These are phyloP conservation scores for Furcasterigmium furcatum DNA, from an alignment of 2,329 filamentous ascomycete genomes.

Conservation along the genomic window DNA sequence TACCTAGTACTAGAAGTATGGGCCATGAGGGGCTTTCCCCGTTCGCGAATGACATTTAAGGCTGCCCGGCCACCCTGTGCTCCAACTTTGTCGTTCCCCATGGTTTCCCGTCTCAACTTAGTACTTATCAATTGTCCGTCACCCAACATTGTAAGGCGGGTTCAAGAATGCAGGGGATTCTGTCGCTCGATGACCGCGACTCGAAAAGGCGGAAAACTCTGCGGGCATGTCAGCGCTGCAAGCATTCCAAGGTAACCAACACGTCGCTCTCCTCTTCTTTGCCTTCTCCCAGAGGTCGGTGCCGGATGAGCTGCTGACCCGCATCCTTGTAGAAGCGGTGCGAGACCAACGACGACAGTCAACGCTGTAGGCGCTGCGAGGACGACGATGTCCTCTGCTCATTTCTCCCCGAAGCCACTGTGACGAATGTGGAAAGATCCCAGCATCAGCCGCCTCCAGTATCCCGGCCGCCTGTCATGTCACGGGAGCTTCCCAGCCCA, in stretches of 20 bases:
- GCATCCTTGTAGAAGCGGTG: background rate
- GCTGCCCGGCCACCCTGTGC: too few species aligned
- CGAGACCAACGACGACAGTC: background rate
- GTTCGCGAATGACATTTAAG: too few species aligned
- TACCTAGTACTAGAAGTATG: too few species aligned
- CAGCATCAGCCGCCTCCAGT: background rate
- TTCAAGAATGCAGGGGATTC: background rate
- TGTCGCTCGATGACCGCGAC: slow-evolving; percentile 22
- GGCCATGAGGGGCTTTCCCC: too few species aligned
- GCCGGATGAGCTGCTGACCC: background rate
- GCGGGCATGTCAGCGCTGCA: background rate
- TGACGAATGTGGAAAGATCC: background rate
- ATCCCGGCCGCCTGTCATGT: background rate
- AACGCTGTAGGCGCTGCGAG: background rate
- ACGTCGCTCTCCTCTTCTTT: too few species aligned
- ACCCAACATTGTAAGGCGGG: too few species aligned
- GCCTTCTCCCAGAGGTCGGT: background rate
- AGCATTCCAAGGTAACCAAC: background rate
- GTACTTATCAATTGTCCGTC: too few species aligned
- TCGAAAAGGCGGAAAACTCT: slow-evolving; percentile 12
- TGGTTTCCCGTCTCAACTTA: too few species aligned
- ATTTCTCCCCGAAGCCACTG: background rate
- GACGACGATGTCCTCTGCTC: background rate
- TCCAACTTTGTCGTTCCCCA: too few species aligned
- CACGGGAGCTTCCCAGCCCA: background rate